phyloP scores from a whole-genome alignment of 208 protist genomes.

The Acanthamoeba healyi region DNA sequence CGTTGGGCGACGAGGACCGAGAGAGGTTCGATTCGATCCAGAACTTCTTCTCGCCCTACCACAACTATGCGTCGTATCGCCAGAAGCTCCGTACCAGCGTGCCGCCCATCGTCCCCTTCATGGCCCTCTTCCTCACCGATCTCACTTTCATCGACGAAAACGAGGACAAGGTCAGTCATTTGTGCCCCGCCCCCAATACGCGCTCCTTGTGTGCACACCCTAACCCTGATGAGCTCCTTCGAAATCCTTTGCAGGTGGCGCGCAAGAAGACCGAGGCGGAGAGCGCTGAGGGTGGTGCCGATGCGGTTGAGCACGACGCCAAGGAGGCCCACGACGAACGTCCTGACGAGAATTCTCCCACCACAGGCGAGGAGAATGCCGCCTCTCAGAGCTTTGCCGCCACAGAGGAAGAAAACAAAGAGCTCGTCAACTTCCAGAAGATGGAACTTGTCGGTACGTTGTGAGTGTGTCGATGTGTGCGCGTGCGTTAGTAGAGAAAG shows the following conservation, averaged over 20 bases:
- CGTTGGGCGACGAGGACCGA: not conserved
- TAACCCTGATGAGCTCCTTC: no score
- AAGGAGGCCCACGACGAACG: constrained; percentile 10
- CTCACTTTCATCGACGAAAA: constrained; percentile 67
- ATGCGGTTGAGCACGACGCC: not conserved
- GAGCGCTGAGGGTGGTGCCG: not conserved
- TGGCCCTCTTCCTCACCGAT: constrained; percentile 56
- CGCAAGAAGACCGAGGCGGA: constrained; percentile 2
- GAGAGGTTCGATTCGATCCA: constrained; percentile 30
- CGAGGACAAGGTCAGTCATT: not conserved
- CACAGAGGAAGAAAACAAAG: not conserved
- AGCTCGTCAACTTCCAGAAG: constrained; percentile 52
- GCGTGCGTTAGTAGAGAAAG: no score
- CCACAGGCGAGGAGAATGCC: not conserved
- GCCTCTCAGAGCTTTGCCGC: not conserved
- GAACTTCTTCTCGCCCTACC: constrained; percentile 30
- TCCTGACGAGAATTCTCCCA: not conserved
- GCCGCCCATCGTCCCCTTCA: constrained; percentile 42
- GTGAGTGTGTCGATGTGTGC: not conserved
- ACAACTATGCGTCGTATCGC: constrained; percentile 40
- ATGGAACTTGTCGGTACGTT: constrained; percentile 55
- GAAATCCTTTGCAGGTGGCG: not conserved
- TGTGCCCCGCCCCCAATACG: no score
- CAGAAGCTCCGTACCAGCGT: constrained; percentile 16
- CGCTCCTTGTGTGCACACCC: not conserved